Percentiles rank a stretch among this genome's conserved stretches.
phyloP scores from a whole-genome alignment of 1,284 basidiomycete species.

The Tranzscheliella williamsii region DNA sequence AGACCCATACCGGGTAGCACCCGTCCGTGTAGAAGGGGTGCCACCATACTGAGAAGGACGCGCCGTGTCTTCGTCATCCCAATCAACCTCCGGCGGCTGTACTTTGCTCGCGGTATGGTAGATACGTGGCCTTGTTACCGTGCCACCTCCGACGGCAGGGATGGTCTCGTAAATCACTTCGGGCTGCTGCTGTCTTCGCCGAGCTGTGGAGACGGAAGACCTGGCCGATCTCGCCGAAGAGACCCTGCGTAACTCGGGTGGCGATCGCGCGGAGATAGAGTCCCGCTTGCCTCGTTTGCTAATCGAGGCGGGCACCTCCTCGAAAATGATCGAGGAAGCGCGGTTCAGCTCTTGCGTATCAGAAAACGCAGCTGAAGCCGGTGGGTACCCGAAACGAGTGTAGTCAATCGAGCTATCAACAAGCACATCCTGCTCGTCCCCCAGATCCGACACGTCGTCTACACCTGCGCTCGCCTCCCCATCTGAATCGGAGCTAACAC shows the following conservation, averaged over 20 bases:
- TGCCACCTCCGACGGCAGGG: slow-evolving; percentile 77
- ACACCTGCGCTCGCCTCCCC: slow-evolving; percentile 15
- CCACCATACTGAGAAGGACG: slow-evolving; percentile 36
- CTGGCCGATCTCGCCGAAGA: neutral
- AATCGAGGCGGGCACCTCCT: slow-evolving; percentile 17
- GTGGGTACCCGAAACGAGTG: slow-evolving; percentile 45
- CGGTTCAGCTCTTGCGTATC: slow-evolving; percentile 36
- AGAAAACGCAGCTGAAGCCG: slow-evolving; percentile 43
- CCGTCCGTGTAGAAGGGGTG: slow-evolving; percentile 26
- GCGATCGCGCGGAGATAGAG: neutral
- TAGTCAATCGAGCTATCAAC: slow-evolving; percentile 41
- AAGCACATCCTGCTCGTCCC: slow-evolving; percentile 9
- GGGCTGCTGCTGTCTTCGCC: slow-evolving; percentile 8
- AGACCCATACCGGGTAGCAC: slow-evolving; percentile 30
- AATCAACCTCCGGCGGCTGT: slow-evolving; percentile 44
- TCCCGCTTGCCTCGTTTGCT: slow-evolving; percentile 20
- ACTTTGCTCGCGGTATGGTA: slow-evolving; percentile 74
- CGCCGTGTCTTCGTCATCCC: slow-evolving; percentile 39
- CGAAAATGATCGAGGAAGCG: slow-evolving; percentile 42
- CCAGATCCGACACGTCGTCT: slow-evolving; percentile 31
- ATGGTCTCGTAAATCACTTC: slow-evolving; percentile 68
- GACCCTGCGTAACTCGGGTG: neutral
- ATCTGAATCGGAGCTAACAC: slow-evolving; percentile 18
- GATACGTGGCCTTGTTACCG: slow-evolving; percentile 73
- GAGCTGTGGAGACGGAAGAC: slow-evolving; percentile 3